Conservation (phyloP, 2,329 filamentous ascomycete genomes). For the Onygena corvina region DNA sequence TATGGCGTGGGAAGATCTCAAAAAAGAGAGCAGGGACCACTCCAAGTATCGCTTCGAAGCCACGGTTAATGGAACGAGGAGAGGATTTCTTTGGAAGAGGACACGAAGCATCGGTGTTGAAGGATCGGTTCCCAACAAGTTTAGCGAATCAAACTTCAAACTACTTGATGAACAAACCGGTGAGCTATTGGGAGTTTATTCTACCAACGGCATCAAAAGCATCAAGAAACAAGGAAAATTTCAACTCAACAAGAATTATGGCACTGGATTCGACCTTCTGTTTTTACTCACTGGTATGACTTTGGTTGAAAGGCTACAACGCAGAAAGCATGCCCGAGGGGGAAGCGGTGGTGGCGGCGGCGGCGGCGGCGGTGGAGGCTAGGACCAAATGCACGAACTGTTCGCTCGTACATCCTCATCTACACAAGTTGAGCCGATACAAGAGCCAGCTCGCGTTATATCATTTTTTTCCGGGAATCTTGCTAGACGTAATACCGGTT, state of each 20-base stretch:
- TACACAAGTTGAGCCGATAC: too few relatives aligned
- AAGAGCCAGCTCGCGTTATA: too few relatives aligned
- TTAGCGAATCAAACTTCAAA: slow-evolving; percentile 23
- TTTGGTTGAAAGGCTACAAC: slow-evolving; percentile 11
- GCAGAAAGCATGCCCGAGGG: slow-evolving; percentile 8
- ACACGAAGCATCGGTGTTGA: slow-evolving; percentile 23
- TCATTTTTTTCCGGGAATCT: too few relatives aligned
- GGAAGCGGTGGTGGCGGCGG: background rate
- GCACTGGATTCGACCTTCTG: slow-evolving; percentile 23
- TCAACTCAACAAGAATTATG: slow-evolving; percentile 21
- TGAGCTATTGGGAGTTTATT: slow-evolving; percentile 24
- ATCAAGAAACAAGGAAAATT: slow-evolving; percentile 25
- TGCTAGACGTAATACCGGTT: too few relatives aligned
- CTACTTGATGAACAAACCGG: slow-evolving; percentile 24
- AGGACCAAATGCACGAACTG: background rate
- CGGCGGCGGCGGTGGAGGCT: slow-evolving; percentile 13
- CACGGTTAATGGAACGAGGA: slow-evolving; percentile 12
- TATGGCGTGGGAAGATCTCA: slow-evolving; percentile 24
- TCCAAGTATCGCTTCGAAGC: slow-evolving; percentile 24
- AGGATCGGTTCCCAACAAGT: slow-evolving; percentile 16
- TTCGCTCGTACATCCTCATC: background rate
- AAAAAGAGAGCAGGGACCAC: slow-evolving; percentile 17
- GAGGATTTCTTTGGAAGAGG: slow-evolving; percentile 25
- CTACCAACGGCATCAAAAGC: slow-evolving; percentile 20
- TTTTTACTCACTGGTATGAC: slow-evolving; percentile 17